Conservation (phyloP, 192 early-diverging fungal species). For the Pilobolus umbonatus region DNA sequence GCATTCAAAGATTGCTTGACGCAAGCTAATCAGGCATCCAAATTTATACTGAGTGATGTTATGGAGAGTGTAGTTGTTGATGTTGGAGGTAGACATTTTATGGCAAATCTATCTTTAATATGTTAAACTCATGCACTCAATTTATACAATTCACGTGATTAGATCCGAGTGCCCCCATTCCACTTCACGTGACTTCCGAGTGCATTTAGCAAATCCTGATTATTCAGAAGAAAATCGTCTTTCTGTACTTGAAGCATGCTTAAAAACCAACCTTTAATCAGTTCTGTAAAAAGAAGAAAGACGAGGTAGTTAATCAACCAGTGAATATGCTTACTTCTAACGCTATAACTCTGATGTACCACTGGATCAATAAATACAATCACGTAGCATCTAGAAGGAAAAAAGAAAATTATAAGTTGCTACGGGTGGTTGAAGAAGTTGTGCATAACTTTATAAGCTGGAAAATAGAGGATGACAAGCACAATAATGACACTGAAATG, state of each 20-base stretch:
- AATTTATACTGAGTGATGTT: no score
- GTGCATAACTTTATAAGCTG: constrained; percentile 17
- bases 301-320: constrained; percentile 11
- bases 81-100: no score
- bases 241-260: constrained; percentile 1
- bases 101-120: no score
- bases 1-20: no score
- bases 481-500: constrained; percentile 11
- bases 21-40: no score
- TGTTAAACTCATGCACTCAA: no score
- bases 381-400: constrained; percentile 8
- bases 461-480: constrained; percentile 16
- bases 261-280: constrained; percentile 7
- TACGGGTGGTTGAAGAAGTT: constrained; percentile 17
- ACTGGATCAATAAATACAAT: constrained; percentile 8
- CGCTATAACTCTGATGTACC: constrained; percentile 9
- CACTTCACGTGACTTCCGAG: no score
- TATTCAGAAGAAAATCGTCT: constrained; percentile 13
- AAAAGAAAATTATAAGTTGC: constrained; percentile 13
- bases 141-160: no score
- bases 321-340: constrained; percentile 4
- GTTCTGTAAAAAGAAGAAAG: constrained; percentile 11
- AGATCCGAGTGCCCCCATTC: no score
- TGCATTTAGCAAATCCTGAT: no score
- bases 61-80: no score